phyloP scores from a whole-genome alignment of 2,329 filamentous ascomycete species.

The Ophiocordyceps camponoti-rufipedis region DNA sequence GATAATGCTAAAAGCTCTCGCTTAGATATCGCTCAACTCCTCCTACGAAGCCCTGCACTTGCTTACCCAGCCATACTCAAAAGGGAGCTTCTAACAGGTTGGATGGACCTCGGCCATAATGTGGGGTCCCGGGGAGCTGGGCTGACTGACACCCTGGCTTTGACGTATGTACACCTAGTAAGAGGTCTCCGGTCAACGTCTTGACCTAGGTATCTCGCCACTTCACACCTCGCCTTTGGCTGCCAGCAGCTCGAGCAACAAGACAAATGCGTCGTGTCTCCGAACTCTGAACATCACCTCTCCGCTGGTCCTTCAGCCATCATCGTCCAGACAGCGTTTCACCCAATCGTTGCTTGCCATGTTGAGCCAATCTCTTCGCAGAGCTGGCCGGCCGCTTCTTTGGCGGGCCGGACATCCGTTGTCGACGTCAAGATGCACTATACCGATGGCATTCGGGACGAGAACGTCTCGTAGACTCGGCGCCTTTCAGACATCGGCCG shows the following conservation, averaged over 20 bases:
- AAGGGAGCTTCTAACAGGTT: no score
- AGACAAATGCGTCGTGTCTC: background rate
- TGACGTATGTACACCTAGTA: background rate
- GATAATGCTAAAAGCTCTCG: no score
- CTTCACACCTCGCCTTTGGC: background rate
- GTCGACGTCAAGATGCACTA: slow-evolving; percentile 19
- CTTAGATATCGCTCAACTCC: no score
- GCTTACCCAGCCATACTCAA: no score
- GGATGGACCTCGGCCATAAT: no score
- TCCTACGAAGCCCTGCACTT: no score
- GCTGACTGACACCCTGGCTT: background rate
- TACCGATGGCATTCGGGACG: slow-evolving; percentile 20
- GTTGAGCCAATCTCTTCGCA: slow-evolving; percentile 52
- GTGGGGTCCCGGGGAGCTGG: background rate
- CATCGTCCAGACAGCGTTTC: background rate
- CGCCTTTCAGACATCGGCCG: slow-evolving; percentile 17
- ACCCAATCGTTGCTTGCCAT: slow-evolving; percentile 29
- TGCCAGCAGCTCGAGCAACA: background rate
- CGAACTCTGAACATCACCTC: background rate
- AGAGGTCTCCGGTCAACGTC: background rate
- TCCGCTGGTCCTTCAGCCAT: background rate
- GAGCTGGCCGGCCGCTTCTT: slow-evolving; percentile 46
- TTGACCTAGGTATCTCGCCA: background rate
- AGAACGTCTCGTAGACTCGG: slow-evolving; percentile 26
- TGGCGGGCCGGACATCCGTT: slow-evolving; percentile 30